Evolutionary conservation across 75 land plant genomes (phyloP).

Genomic region (Selaginella moellendorffii): DNA sequence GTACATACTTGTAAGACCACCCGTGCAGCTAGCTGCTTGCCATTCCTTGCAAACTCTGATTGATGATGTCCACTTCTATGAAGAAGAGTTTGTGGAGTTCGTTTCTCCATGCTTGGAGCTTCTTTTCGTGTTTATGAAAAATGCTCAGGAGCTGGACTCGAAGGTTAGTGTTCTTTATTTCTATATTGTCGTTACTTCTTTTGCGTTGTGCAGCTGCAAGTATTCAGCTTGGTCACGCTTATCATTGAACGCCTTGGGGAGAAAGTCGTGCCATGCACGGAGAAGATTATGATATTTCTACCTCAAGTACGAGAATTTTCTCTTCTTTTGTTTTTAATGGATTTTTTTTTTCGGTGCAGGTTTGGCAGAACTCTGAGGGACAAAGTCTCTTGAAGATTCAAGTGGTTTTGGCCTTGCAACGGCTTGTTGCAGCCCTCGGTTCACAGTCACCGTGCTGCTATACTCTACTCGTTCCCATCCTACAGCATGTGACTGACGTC

Average conservation of each 20-base stretch:
- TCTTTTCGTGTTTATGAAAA: constrained; percentile 62
- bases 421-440: constrained; percentile 70
- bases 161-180: constrained; percentile 42
- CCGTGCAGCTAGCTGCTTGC: constrained; percentile 74
- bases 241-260: constrained; percentile 60
- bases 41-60: constrained; percentile 55
- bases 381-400: constrained; percentile 91
- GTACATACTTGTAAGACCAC: neutral
- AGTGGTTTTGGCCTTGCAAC: constrained; percentile 66
- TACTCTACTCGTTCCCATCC: constrained; percentile 65
- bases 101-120: constrained; percentile 64
- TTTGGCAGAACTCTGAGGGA: constrained; percentile 88
- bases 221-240: constrained; percentile 70
- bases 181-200: constrained; percentile 4
- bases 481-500: constrained; percentile 55
- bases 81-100: constrained; percentile 42
- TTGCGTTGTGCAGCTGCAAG: constrained; percentile 56
- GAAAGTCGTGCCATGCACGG: constrained; percentile 50
- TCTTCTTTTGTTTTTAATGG: neutral
- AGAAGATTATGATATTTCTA: constrained; percentile 56
- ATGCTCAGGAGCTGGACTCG: constrained; percentile 86
- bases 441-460: constrained; percentile 64
- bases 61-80: constrained; percentile 75
- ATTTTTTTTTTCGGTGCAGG: constrained; percentile 24
- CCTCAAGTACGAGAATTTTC: constrained; percentile 43